Base-by-base conservation (phyloP, 2,329 filamentous ascomycete species). In the Aureobasidium vineae region DNA sequence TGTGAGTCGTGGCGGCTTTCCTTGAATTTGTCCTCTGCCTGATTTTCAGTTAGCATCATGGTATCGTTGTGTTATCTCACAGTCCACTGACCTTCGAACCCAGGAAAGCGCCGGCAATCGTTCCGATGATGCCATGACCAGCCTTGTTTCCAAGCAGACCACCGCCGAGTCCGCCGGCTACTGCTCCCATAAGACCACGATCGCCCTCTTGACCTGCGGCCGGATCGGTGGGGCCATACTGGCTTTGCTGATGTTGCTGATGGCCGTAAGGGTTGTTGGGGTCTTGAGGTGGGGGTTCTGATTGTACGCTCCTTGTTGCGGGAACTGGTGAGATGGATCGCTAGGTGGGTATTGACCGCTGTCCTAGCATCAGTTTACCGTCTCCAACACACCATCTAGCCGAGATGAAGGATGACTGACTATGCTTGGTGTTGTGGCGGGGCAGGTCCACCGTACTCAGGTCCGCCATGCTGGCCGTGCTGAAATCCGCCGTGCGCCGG, bases 161-260 rank as follows among this genome's bases (percentile, higher is more conserved):
- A 1, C 85, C 86, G 4, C 84, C 83, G 3, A 84, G 79, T 50
- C 83, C 85, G 50, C 86, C 86, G 16, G 81, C 82, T 4, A 86
- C 74, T 3, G 84, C 81, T 54, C 85, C 84, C 71, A 84, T 81
- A 5, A 87, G 76, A 43, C 85, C 85, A 66, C 85, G 82, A 68
- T 87, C 85, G 57, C 80, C 83, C 57, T 84, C 83, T 56, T 77
- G 79, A 43, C 80, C 80, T 65, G 75, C 75, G 68, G 77, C 78
- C 15, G 81, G 81, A 49, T 79, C 77, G 45, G 79, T 80, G 19
- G 79, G 71, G 41, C 79, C 80, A 66, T 79, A 79, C 66, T 76
- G 74, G 28, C 70, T 70, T 70, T 76, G 72, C n/a, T 53, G 63
- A 8, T 66, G 54, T 70, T 76, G 72, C n/a, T 53, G 63, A 15